A percentile compares a stretch with the other conserved stretches of the same genome.
These are phyloP conservation scores for Liriodendron chinense DNA, from an alignment of 164 flowering plant species.

Conservation along the genomic window DNA sequence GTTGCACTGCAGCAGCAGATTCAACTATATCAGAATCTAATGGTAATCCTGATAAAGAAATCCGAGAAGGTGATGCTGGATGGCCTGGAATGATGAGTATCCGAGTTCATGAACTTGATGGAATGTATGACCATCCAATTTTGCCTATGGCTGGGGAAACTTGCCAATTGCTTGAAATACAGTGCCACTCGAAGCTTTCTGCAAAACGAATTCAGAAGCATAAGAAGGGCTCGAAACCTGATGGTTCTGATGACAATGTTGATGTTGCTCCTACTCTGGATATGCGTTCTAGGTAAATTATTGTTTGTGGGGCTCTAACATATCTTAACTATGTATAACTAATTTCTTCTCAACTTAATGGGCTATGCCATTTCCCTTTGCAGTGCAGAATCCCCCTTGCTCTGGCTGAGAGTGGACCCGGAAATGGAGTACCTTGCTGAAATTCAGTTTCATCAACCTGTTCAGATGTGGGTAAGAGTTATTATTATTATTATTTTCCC, in stretches of 20 bases:
- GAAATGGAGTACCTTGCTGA: slow-evolving; percentile 98
- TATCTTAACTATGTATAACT: background rate
- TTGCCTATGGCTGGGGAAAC: slow-evolving; percentile 90
- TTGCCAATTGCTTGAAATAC: slow-evolving; percentile 88
- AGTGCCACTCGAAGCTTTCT: slow-evolving; percentile 84
- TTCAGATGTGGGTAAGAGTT: slow-evolving; percentile 97
- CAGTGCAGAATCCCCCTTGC: slow-evolving; percentile 85
- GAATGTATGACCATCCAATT: slow-evolving; percentile 93
- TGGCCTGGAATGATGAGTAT: slow-evolving; percentile 99
- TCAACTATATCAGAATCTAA: slow-evolving; percentile 29
- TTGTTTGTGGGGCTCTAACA: background rate
- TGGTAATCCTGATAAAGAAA: slow-evolving; percentile 53
- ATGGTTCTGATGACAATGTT: slow-evolving; percentile 93
- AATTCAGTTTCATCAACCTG: slow-evolving; percentile 82
- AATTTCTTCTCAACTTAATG: background rate
- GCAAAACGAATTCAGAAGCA: slow-evolving; percentile 78
- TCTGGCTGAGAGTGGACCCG: slow-evolving; percentile 94
- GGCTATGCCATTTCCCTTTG: slow-evolving; percentile 8
- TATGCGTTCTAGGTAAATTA: slow-evolving; percentile 58
- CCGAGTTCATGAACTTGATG: slow-evolving; percentile 91
- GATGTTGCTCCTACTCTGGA: slow-evolving; percentile 54
- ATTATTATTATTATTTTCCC: background rate
- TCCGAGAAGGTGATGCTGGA: slow-evolving; percentile 67
- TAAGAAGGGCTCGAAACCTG: slow-evolving; percentile 81
- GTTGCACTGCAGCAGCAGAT: slow-evolving; percentile 63